A percentile compares a stretch with the other conserved stretches of the same genome.
phyloP scores from a whole-genome alignment of 2,329 filamentous ascomycete genomes.

The Hypoxylon sp. region DNA sequence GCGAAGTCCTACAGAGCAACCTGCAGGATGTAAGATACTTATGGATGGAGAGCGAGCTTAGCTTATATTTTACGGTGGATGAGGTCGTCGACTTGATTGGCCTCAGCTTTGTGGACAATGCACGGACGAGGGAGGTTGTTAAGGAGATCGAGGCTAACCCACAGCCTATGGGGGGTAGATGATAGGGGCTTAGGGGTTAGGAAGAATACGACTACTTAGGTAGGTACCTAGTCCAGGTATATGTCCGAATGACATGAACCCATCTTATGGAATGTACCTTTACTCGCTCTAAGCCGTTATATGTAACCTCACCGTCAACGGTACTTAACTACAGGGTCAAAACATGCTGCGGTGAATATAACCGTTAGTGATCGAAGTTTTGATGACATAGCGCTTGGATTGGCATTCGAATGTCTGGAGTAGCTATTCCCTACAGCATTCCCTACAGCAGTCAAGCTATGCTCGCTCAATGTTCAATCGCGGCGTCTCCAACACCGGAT shows the following conservation, averaged over 20 bases:
- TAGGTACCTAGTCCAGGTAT: too few species aligned
- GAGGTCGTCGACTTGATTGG: constrained; percentile 73
- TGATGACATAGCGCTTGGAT: neutral
- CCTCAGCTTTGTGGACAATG: constrained; percentile 73
- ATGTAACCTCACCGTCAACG: neutral
- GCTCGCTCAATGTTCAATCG: too few species aligned
- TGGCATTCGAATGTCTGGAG: neutral
- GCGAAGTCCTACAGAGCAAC: constrained; percentile 74
- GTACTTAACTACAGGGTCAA: neutral
- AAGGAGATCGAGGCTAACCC: constrained; percentile 67
- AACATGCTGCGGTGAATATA: neutral
- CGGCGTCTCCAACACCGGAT: neutral
- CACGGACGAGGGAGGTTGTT: constrained; percentile 67
- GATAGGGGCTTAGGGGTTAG: neutral
- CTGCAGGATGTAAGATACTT: constrained; percentile 71
- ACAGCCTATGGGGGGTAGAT: constrained; percentile 50
- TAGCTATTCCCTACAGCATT: neutral
- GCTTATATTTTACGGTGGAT: constrained; percentile 69
- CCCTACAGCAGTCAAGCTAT: too few species aligned
- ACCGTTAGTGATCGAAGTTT: neutral
- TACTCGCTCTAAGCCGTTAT: neutral
- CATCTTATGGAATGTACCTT: neutral
- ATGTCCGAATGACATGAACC: neutral
- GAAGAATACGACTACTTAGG: neutral
- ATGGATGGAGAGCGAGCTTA: constrained; percentile 75